A percentile compares a stretch with the other conserved stretches of the same genome.
Conservation (phyloP, 441 rosid genomes). For the Gossypium davidsonii region DNA sequence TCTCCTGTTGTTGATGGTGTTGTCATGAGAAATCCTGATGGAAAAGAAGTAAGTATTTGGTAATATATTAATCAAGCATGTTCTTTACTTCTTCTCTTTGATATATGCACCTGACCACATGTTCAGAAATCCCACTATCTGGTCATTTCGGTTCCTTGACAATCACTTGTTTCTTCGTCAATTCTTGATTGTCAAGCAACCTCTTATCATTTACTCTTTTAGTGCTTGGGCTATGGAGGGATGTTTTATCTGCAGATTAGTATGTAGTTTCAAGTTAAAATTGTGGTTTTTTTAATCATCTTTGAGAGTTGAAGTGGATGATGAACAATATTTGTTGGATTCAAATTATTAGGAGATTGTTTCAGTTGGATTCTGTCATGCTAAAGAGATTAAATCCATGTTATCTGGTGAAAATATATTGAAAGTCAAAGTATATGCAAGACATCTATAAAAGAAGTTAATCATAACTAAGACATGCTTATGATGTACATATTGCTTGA, state of each 20-base stretch:
- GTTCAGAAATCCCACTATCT: neutral
- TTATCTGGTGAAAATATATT: neutral
- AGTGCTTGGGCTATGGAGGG: neutral
- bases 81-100: neutral
- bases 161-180: slow-evolving; percentile 1
- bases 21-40: slow-evolving; percentile 97
- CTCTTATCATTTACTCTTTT: neutral
- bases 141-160: neutral
- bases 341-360: slow-evolving; percentile 5
- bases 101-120: neutral
- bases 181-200: neutral
- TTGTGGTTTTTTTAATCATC: neutral
- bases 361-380: neutral
- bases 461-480: slow-evolving; percentile 6
- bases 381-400: neutral
- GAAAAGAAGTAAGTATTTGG: slow-evolving; percentile 78
- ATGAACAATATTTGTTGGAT: neutral
- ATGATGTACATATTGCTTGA: neutral
- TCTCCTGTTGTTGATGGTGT: slow-evolving; percentile 99
- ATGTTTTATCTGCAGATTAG: neutral
- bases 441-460: slow-evolving; percentile 3
- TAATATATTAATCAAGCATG: neutral
- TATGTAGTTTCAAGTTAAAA: slow-evolving; percentile 1
- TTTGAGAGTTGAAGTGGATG: slow-evolving; percentile 4
- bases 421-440: neutral